Evolutionary conservation across 805 yeast genomes (phyloP).

Genomic region (Lachancea sp.): DNA sequence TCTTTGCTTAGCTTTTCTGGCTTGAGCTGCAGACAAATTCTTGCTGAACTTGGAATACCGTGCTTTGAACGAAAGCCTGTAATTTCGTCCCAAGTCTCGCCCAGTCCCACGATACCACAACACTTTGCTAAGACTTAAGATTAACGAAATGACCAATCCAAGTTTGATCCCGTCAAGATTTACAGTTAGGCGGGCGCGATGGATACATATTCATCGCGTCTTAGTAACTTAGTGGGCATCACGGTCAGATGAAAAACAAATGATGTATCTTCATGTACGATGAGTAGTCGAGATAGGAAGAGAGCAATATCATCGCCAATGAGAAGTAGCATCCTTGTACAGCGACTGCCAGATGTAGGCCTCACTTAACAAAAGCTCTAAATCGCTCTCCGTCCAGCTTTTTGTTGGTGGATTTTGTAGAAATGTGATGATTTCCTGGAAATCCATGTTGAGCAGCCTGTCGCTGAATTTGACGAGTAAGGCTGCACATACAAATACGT

Average conservation of each 20-base stretch:
- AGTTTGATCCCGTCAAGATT: too few species aligned
- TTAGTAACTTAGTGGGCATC: too few species aligned
- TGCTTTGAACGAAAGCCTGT: neutral
- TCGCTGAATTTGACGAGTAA: constrained; percentile 83
- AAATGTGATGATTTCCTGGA: constrained; percentile 89
- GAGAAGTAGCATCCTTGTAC: constrained; percentile 86
- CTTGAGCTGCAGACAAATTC: neutral
- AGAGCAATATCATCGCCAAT: constrained; percentile 41
- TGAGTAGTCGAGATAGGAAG: neutral
- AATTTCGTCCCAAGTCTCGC: neutral
- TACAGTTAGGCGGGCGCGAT: too few species aligned
- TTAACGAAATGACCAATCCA: neutral
- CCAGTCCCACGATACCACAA: neutral
- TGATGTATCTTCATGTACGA: constrained; percentile 4
- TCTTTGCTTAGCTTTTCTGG: neutral
- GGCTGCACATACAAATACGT: constrained; percentile 96
- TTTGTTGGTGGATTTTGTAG: constrained; percentile 85
- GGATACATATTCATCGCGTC: constrained; percentile 1
- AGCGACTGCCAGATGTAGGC: constrained; percentile 96
- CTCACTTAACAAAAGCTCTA: constrained; percentile 87
- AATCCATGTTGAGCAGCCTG: constrained; percentile 75
- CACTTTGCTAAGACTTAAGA: constrained; percentile 2
- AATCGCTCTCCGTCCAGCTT: constrained; percentile 80
- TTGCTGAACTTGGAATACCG: neutral
- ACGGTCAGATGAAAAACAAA: too few species aligned